phyloP scores from a whole-genome alignment of 257 asterid species.

The Jacaranda mimosifolia region DNA sequence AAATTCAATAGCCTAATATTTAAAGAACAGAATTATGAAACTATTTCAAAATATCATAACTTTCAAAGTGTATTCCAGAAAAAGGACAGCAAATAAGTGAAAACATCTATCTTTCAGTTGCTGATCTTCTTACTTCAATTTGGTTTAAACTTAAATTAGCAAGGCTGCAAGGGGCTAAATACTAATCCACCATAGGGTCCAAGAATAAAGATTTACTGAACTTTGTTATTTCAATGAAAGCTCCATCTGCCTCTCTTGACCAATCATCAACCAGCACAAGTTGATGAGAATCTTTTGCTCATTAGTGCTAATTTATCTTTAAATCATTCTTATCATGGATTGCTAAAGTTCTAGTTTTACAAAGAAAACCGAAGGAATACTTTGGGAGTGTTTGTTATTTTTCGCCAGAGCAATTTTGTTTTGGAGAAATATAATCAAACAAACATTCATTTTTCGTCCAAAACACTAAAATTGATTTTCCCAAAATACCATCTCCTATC shows the following conservation, averaged over 20 bases:
- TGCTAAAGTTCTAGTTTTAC: background rate
- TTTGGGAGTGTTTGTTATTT: background rate
- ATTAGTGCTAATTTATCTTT: background rate
- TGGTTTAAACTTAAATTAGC: background rate
- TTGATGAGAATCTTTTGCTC: background rate
- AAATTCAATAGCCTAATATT: conserved; percentile 79
- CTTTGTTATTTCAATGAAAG: background rate
- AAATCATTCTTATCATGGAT: background rate
- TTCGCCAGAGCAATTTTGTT: no score
- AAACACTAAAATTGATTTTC: no score
- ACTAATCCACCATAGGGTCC: background rate
- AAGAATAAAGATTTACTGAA: background rate
- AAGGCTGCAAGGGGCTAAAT: background rate
- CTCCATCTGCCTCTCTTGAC: background rate
- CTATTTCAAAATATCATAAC: conserved; percentile 33
- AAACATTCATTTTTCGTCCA: no score
- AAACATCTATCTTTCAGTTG: background rate
- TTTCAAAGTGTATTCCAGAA: background rate
- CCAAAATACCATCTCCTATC: no score
- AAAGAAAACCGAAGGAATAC: background rate
- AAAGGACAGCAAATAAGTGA: background rate
- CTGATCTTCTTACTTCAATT: background rate
- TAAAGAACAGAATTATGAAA: conserved; percentile 54
- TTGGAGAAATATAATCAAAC: no score
- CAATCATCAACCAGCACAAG: background rate